Evolutionary conservation across 176 grass and related monocot species (phyloP).

Genomic region (Elaeis guineensis): DNA sequence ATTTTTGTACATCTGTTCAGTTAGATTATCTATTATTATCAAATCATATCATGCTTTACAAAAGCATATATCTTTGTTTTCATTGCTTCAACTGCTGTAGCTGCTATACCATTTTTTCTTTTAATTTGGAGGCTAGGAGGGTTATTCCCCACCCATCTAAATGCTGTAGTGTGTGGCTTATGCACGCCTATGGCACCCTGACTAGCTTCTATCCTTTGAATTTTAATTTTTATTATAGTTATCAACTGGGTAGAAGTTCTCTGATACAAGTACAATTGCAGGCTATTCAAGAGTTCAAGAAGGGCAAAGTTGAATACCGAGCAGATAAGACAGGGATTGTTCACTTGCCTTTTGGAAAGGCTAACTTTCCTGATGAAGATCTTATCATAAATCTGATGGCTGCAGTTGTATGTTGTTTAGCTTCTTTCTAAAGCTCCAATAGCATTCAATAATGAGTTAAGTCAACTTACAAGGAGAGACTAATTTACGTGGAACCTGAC

Average conservation of each 20-base stretch:
- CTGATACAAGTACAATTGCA: constrained; percentile 15
- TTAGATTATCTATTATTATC: no score
- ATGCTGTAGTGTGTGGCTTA: no score
- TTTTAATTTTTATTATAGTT: no score
- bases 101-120: no score
- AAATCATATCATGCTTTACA: no score
- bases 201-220: neutral
- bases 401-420: constrained; percentile 61
- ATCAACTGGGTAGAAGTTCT: no score
- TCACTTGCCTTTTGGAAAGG: constrained; percentile 87
- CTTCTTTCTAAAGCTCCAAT: constrained; percentile 6
- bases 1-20: no score
- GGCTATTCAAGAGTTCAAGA: constrained; percentile 98
- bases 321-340: constrained; percentile 92
- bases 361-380: constrained; percentile 75
- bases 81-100: no score
- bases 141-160: no score
- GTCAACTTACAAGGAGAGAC: neutral
- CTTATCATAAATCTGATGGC: constrained; percentile 87
- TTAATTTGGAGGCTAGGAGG: no score
- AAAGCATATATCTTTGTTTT: no score
- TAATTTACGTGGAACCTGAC: neutral
- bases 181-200: no score
- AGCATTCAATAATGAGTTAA: constrained; percentile 4
- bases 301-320: constrained; percentile 97